Evolutionary conservation across 257 asterid species (phyloP).

Genomic region (Haberlea rhodopensis): DNA sequence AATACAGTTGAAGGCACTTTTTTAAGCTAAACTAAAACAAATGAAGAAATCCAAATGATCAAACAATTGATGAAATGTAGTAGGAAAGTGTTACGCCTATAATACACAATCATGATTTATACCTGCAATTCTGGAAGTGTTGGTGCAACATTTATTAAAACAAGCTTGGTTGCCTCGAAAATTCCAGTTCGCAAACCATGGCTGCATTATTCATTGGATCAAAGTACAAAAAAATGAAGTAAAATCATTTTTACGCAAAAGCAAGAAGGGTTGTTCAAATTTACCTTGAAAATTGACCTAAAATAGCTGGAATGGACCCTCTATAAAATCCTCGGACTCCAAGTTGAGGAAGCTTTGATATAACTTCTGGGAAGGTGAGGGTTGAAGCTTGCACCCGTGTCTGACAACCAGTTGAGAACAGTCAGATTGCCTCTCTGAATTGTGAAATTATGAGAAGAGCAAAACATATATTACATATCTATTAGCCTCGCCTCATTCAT

Average conservation of each 20-base stretch:
- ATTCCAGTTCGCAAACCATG: constrained; percentile 98
- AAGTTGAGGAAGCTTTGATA: constrained; percentile 81
- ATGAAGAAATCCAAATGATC: constrained; percentile 1
- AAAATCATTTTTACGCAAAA: constrained; percentile 1
- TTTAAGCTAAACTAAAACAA: constrained; percentile 1
- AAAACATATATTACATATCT: constrained; percentile 21
- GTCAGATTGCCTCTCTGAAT: constrained; percentile 35
- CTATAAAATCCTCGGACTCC: constrained; percentile 83
- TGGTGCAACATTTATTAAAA: constrained; percentile 86
- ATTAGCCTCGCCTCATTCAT: constrained; percentile 26
- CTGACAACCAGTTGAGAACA: constrained; percentile 47
- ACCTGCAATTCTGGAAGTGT: constrained; percentile 94
- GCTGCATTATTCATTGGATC: constrained; percentile 40
- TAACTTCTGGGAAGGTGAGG: constrained; percentile 74
- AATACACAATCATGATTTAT: constrained; percentile 18
- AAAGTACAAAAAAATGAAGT: constrained; percentile 2
- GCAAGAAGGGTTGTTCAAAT: constrained; percentile 6
- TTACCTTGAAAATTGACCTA: constrained; percentile 96
- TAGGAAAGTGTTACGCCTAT: constrained; percentile 11
- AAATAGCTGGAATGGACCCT: constrained; percentile 94
- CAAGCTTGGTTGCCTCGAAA: constrained; percentile 89
- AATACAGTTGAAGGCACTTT: background rate
- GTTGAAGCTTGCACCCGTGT: constrained; percentile 97
- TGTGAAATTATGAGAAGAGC: constrained; percentile 27
- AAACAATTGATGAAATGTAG: background rate